Percentiles rank a stretch among this genome's conserved stretches.
phyloP scores from a whole-genome alignment of 306 rosid species.

The Cicer chorassanicum region DNA sequence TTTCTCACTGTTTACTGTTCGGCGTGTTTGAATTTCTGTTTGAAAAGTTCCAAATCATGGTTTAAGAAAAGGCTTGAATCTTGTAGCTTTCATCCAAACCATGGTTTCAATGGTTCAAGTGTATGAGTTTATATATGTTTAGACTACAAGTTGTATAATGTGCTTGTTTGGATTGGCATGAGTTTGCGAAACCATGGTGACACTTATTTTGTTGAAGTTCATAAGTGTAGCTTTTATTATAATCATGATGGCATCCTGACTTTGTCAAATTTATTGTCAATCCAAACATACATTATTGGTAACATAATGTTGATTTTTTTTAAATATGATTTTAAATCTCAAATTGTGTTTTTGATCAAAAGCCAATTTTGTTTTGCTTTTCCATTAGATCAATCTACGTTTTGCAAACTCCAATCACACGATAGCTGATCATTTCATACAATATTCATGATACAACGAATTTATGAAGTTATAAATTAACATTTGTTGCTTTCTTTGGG shows the following conservation, averaged over 20 bases:
- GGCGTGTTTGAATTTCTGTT: neutral
- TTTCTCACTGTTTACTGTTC: neutral
- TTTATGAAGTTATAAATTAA: neutral
- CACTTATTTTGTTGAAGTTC: too few relatives aligned
- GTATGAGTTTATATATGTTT: neutral
- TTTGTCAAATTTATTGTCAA: too few relatives aligned
- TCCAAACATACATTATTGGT: neutral
- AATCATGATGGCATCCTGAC: too few relatives aligned
- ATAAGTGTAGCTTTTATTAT: too few relatives aligned
- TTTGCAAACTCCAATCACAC: constrained; percentile 2
- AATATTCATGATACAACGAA: neutral
- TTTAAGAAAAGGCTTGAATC: neutral
- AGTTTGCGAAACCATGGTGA: too few relatives aligned
- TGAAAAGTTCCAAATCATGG: neutral
- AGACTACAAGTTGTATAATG: neutral
- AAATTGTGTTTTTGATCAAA: neutral
- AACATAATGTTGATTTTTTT: neutral
- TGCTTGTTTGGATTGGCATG: too few relatives aligned
- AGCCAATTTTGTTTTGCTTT: neutral
- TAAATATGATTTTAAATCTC: neutral
- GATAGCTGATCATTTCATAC: neutral
- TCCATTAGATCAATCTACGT: neutral
- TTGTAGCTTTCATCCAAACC: neutral
- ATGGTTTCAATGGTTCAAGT: constrained; percentile 7
- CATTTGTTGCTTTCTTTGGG: neutral